Evolutionary conservation across 1,139 yeast species (phyloP).

Genomic region (Geotrichum citri-aurantii): DNA sequence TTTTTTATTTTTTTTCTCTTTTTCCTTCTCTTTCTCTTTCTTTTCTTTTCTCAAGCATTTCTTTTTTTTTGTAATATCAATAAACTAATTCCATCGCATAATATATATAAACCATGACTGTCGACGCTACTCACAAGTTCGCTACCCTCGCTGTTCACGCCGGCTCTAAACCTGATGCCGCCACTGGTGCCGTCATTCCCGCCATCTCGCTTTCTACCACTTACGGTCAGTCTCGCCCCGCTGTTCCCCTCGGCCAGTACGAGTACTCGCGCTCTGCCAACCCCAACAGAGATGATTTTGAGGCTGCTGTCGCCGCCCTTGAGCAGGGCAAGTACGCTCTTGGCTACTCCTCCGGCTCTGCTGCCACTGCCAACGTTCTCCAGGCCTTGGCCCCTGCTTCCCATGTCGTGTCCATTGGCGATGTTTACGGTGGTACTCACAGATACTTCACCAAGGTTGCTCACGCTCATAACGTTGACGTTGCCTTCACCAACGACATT

Average conservation of each 20-base stretch:
- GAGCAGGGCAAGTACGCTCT: conserved; percentile 74
- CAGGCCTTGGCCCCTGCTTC: conserved; percentile 69
- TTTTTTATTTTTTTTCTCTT: neutral
- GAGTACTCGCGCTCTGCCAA: conserved; percentile 86
- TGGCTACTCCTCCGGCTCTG: conserved; percentile 82
- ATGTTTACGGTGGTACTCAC: conserved; percentile 91
- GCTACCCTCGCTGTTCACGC: conserved; percentile 83
- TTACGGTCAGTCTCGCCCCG: conserved; percentile 73
- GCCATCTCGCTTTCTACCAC: conserved; percentile 83
- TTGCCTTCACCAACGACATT: conserved; percentile 63
- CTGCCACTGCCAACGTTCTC: conserved; percentile 72
- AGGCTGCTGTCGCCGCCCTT: conserved; percentile 71
- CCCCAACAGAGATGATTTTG: conserved; percentile 83
- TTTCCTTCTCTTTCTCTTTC: neutral
- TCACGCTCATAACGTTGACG: conserved; percentile 67
- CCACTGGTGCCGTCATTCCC: conserved; percentile 83
- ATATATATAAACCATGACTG: conserved; percentile 12
- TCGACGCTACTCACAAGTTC: conserved; percentile 34
- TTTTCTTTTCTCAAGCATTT: neutral
- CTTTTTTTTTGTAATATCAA: neutral
- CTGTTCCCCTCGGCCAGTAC: conserved; percentile 69
- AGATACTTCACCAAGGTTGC: conserved; percentile 87
- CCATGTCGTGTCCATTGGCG: conserved; percentile 77
- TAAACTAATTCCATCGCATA: neutral
- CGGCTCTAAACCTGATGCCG: conserved; percentile 67